Evolutionary conservation across 192 early-diverging fungal species (phyloP).

Genomic region (Lunasporangiospora selenospora): DNA sequence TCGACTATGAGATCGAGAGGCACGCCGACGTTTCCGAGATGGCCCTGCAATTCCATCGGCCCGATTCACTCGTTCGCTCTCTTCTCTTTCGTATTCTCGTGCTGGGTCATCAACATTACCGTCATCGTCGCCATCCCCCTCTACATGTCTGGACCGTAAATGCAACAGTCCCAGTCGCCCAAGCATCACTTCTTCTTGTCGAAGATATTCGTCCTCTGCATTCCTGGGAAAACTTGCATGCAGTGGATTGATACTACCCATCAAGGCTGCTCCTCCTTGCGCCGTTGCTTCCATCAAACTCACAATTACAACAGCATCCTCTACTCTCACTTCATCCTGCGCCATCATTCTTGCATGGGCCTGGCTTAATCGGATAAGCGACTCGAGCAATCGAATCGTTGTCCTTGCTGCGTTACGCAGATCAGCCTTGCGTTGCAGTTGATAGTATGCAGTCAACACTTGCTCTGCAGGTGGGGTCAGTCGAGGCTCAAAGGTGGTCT

Average conservation of each 20-base stretch:
- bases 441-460: conserved; percentile 76
- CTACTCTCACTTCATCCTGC: conserved; percentile 56
- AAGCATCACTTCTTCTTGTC: conserved; percentile 53
- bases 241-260: conserved; percentile 56
- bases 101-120: background rate
- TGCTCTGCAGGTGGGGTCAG: conserved; percentile 65
- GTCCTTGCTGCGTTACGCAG: conserved; percentile 71
- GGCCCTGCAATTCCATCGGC: background rate
- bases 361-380: conserved; percentile 67
- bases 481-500: conserved; percentile 58
- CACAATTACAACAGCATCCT: conserved; percentile 69
- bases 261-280: conserved; percentile 59
- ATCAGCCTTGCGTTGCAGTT: conserved; percentile 72
- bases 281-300: conserved; percentile 69
- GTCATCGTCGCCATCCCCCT: background rate
- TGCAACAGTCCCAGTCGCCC: conserved; percentile 53
- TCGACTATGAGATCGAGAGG: background rate
- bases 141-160: conserved; percentile 15
- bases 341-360: conserved; percentile 73
- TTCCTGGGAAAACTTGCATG: conserved; percentile 68
- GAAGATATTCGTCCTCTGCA: conserved; percentile 53
- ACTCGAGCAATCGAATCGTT: conserved; percentile 71
- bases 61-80: background rate
- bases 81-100: background rate
- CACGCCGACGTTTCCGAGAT: background rate